These are phyloP conservation scores for Curvularia verruculosa DNA, from an alignment of 2,329 filamentous ascomycete species.

Conservation along the genomic window DNA sequence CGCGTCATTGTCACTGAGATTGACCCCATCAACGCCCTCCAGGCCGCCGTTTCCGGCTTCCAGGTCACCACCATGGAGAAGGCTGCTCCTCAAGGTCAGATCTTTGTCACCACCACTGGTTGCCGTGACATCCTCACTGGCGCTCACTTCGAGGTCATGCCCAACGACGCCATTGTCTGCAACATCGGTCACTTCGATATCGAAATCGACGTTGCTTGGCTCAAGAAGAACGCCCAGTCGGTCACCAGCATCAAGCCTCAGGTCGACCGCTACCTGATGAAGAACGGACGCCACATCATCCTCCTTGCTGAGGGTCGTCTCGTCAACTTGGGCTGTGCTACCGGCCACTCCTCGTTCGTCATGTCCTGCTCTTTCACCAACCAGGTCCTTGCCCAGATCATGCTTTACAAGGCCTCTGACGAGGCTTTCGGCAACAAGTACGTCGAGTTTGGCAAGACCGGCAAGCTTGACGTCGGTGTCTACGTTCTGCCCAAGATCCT, in stretches of 20 bases:
- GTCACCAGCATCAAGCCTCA: slow-evolving; percentile 99
- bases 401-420: slow-evolving; percentile 93
- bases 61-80: slow-evolving; percentile 99
- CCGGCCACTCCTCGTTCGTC: slow-evolving; percentile 98
- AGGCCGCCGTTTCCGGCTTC: slow-evolving; percentile 96
- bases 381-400: slow-evolving; percentile 99
- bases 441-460: slow-evolving; percentile 90
- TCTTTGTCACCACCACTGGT: slow-evolving; percentile 98
- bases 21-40: slow-evolving; percentile 99
- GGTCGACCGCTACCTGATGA: slow-evolving; percentile 97
- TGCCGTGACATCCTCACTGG: slow-evolving; percentile 97
- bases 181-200: slow-evolving; percentile 99
- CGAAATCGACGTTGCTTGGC: slow-evolving; percentile 99
- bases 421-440: slow-evolving; percentile 90
- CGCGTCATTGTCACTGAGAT: slow-evolving; percentile 96
- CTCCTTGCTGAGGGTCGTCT: slow-evolving; percentile 98
- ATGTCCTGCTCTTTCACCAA: slow-evolving; percentile 99
- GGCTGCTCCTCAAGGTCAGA: slow-evolving; percentile 85
- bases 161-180: slow-evolving; percentile 98
- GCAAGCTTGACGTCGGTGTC: slow-evolving; percentile 89
- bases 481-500: slow-evolving; percentile 98
- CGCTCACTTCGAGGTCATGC: slow-evolving; percentile 92
- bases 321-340: slow-evolving; percentile 99
- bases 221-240: slow-evolving; percentile 94
- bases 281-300: slow-evolving; percentile 94